Conservation (phyloP, 306 rosid genomes). For the Medicago ruthenica region DNA sequence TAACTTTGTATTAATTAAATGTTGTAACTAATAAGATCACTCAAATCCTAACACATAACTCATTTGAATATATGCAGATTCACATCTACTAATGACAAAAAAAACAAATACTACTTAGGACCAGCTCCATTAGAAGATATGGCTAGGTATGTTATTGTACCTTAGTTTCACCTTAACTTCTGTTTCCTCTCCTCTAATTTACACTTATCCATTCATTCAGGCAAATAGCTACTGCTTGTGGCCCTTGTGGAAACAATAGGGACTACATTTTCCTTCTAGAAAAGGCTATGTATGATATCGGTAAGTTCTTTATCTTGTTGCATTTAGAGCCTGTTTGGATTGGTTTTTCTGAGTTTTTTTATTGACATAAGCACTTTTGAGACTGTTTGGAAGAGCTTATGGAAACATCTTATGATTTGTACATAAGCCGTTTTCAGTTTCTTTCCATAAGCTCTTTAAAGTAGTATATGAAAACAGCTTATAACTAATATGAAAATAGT, state of each 20-base stretch:
- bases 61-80: not conserved
- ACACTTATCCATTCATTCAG: conserved; percentile 47
- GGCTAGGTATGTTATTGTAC: conserved; percentile 66
- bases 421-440: no score
- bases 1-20: not conserved
- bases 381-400: not conserved
- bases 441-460: not conserved
- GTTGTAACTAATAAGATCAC: no score
- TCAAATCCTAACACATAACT: not conserved
- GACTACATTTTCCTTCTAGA: conserved; percentile 82
- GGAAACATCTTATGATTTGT: not conserved
- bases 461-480: no score
- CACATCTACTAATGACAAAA: no score
- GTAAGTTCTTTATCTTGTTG: conserved; percentile 46
- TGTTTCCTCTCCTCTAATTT: conserved; percentile 4
- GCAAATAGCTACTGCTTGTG: conserved; percentile 90
- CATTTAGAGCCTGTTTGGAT: no score
- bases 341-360: not conserved
- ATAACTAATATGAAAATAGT: no score
- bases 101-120: conserved; percentile 39
- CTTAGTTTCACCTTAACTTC: not conserved
- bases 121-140: conserved; percentile 86
- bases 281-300: conserved; percentile 80
- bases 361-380: no score
- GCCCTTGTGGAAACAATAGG: conserved; percentile 90